Base-by-base conservation (phyloP, 176 grass and related monocot species). In the Saccharum spontaneum region DNA sequence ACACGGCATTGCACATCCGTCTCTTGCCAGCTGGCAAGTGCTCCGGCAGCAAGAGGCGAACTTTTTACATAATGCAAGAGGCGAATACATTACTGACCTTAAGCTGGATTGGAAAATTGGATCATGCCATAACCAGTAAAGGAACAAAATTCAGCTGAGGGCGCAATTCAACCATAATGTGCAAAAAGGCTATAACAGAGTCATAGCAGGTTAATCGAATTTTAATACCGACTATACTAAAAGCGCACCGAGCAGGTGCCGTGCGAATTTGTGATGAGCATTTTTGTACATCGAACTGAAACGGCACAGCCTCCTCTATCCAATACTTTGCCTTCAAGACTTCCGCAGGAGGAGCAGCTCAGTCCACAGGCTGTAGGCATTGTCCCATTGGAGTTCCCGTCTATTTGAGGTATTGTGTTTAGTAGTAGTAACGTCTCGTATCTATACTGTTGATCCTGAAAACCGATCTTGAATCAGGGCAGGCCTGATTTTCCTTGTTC, bases 381-480 rank as follows among this genome's bases (percentile, higher is more conserved):
- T 33, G 33, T 33, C 33, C 33, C 33, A 33, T 33, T 33, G 33
- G 17, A 75, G 75, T 31, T 64, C 70, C 40, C 78, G 66, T 84
- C 69, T 79, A 62, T 62, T 33, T 87, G 73, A 20, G 34, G 65
- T 66, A n/a, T 84, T 90, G 79, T 90, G 36, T 80, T 80, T 67
- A 74, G 20, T 83, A 37, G 64, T 80, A 73, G 74, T 75, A 87
- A 69, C 8, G 6, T 87, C 48, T 80, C 36, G 80, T 90, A 87
- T 90, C 85, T 90, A 69, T 90, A 87, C 75, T 69, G 60, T 10
- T 75, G 80, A 28, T 28, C 28, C 28, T 28, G 28, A 28, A 28
- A 28, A 28, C 28, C 28, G 28, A 28, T 28, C 28, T 28, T 28
- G 28, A 28, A 28, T 28, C 28, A 28, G 28, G 28, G 28, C 28